Base-by-base conservation (phyloP, 75 land plant genomes). In the Selaginella tamariscina region DNA sequence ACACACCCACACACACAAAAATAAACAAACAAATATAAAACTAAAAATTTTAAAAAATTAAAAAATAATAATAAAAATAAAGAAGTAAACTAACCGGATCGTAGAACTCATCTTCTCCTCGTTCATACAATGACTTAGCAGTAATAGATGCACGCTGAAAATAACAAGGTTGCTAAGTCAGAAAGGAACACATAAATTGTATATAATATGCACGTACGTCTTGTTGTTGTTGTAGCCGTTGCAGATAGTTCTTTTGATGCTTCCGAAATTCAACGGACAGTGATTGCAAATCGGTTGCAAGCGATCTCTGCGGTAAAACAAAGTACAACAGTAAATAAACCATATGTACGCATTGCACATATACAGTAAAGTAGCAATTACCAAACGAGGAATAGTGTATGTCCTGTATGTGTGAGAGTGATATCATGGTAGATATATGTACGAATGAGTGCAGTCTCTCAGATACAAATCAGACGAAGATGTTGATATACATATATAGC, bases 201-300 rank as follows among this genome's bases (percentile, higher is more conserved):
- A n/a, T n/a, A n/a, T 30, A 72, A 29, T 54, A 55, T 31, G n/a
- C 11, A 27, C 68, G 33, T 33, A 86, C 93, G 74, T 93, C 98
- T 71, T 87, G 82, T 77, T 85, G 94, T 65, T 82, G 91, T 33
- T 44, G 82, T 29, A 93, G 78, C 18, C 90, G 84, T 70, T 85
- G 80, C 71, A 93, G 70, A 65, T 93, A 93, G 29, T 83, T 70
- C 31, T 92, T 84, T 56, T 93, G 98, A 68, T 83, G 88, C 68
- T 82, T 85, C 29, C 98, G 82, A 24, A 87, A 84, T 28, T 93
- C 98, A 87, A 93, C 78, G 33, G 98, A 93, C 28, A 93, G 78
- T 24, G 77, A 80, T 67, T 93, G 98, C 57, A 93, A 85, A 66
- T 95, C 97, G 32, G 92, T 95, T 33, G 99, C 99, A 68, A 95